Conservation (phyloP, 2,329 filamentous ascomycete species). For the Xylariaceae sp. region DNA sequence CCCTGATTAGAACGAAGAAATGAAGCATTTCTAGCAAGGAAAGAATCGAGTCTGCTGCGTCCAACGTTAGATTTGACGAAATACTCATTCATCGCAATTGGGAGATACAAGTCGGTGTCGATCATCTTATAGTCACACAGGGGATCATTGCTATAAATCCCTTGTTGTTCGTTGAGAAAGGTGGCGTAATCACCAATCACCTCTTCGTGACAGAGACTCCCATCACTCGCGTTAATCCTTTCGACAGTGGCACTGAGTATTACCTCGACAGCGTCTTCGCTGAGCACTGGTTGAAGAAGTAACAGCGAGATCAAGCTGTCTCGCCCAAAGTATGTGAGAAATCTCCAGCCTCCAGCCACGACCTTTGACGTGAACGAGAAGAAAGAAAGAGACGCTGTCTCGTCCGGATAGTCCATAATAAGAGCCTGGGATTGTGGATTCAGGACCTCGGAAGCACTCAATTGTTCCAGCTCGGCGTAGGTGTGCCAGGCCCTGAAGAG, state of each 20-base stretch:
- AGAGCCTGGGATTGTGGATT: slow-evolving; percentile 43
- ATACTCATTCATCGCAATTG: slow-evolving; percentile 53
- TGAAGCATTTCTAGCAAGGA: slow-evolving; percentile 41
- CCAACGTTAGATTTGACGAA: slow-evolving; percentile 46
- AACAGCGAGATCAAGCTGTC: slow-evolving; percentile 59
- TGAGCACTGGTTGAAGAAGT: slow-evolving; percentile 53
- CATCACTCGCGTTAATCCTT: slow-evolving; percentile 54
- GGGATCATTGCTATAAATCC: slow-evolving; percentile 47
- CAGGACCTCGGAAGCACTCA: slow-evolving; percentile 46
- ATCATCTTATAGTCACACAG: slow-evolving; percentile 57
- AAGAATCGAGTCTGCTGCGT: slow-evolving; percentile 32
- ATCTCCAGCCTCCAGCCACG: slow-evolving; percentile 60
- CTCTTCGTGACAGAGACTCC: slow-evolving; percentile 60
- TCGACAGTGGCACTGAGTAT: slow-evolving; percentile 57
- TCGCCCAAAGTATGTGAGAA: slow-evolving; percentile 62
- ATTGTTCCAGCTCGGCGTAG: slow-evolving; percentile 55
- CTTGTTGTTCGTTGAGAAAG: slow-evolving; percentile 50
- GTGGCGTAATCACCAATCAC: slow-evolving; percentile 62
- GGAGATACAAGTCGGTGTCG: slow-evolving; percentile 58
- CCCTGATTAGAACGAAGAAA: slow-evolving; percentile 47
- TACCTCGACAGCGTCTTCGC: slow-evolving; percentile 53
- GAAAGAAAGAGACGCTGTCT: slow-evolving; percentile 53
- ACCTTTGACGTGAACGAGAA: slow-evolving; percentile 59
- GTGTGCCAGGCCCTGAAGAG: slow-evolving; percentile 54
- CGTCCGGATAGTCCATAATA: slow-evolving; percentile 40